phyloP scores from a whole-genome alignment of 2,329 filamentous ascomycete species.

The Remersonia thermophila region DNA sequence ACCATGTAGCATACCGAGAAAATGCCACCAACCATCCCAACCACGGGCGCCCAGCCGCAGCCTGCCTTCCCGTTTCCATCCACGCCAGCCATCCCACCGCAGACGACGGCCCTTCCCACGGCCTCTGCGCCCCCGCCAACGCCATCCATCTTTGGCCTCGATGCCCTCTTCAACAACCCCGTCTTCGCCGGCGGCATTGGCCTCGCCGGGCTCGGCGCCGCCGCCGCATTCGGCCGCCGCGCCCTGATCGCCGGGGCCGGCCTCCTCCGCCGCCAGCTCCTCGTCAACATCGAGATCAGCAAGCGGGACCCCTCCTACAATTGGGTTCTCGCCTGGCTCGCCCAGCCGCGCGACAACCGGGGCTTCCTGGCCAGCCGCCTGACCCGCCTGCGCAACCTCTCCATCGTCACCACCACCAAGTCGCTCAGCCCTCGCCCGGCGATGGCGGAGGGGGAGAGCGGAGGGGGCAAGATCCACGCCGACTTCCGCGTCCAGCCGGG shows the following conservation, averaged over 20 bases:
- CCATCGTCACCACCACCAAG: conserved; percentile 39
- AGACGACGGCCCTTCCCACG: background rate
- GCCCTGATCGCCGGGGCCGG: conserved; percentile 60
- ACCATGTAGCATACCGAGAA: conserved; percentile 10
- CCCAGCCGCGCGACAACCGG: conserved; percentile 56
- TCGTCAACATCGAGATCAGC: conserved; percentile 93
- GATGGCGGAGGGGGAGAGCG: conserved; percentile 50
- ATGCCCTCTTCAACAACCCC: conserved; percentile 51
- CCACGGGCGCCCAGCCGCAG: background rate
- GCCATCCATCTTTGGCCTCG: conserved; percentile 31
- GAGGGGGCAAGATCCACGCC: conserved; percentile 55
- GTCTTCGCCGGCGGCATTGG: conserved; percentile 68
- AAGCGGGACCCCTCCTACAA: conserved; percentile 86
- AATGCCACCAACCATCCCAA: conserved; percentile 4
- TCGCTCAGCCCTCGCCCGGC: conserved; percentile 46
- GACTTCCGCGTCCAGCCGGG: conserved; percentile 84
- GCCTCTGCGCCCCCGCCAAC: conserved; percentile 5
- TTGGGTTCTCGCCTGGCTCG: conserved; percentile 93
- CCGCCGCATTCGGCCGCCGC: conserved; percentile 66
- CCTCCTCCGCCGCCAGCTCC: conserved; percentile 68
- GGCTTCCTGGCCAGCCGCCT: conserved; percentile 48
- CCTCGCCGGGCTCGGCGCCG: conserved; percentile 77
- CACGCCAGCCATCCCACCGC: background rate
- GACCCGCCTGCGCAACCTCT: conserved; percentile 48
- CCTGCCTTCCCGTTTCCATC: conserved; percentile 3